A percentile compares a stretch with the other conserved stretches of the same genome.
These are phyloP conservation scores for Castanopsis chinensis DNA, from an alignment of 306 rosid species.

Conservation along the genomic window DNA sequence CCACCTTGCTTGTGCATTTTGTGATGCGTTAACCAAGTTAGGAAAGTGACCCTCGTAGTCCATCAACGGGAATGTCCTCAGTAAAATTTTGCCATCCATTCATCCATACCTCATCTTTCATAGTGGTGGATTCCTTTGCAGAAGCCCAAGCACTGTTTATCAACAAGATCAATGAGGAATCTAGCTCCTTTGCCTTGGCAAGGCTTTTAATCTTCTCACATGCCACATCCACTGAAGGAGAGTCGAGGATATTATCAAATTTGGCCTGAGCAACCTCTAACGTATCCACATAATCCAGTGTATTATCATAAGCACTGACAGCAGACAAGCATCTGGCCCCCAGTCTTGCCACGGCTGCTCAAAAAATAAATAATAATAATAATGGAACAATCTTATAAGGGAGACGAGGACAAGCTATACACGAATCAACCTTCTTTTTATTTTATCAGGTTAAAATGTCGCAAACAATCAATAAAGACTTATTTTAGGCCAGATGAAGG, in stretches of 20 bases:
- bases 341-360: conserved; percentile 70
- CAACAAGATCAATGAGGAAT: conserved; percentile 80
- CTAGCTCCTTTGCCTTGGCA: conserved; percentile 86
- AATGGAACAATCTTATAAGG: conserved; percentile 3
- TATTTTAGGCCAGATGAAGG: neutral
- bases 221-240: conserved; percentile 76
- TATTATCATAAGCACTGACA: conserved; percentile 77
- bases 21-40: neutral
- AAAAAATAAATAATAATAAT: neutral
- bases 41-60: neutral
- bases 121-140: conserved; percentile 76
- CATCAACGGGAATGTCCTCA: conserved; percentile 3
- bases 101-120: conserved; percentile 72
- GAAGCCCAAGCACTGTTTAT: conserved; percentile 95
- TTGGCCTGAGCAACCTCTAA: conserved; percentile 82
- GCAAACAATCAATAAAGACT: no score
- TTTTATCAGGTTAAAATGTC: neutral
- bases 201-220: conserved; percentile 85
- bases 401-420: neutral
- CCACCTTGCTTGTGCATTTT: neutral
- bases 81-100: conserved; percentile 14
- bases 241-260: conserved; percentile 82
- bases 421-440: neutral
- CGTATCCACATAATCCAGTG: conserved; percentile 67
- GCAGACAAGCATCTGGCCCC: conserved; percentile 85